Evolutionary conservation across 2,329 filamentous ascomycete species (phyloP), one percentile per base, ranked within the genome.

Genomic region (Diaporthe longicolla): DNA sequence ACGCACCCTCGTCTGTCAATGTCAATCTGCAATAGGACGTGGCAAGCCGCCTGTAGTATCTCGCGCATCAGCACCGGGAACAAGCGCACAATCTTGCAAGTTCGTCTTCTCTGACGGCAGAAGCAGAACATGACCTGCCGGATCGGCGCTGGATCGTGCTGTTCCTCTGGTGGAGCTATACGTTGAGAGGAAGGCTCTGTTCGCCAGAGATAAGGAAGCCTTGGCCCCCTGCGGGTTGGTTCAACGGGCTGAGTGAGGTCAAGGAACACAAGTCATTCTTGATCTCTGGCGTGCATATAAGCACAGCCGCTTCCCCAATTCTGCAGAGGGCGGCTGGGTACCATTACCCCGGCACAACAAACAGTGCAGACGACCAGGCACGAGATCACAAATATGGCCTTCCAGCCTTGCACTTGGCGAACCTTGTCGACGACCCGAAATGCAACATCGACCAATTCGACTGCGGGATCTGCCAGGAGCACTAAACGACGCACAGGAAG

Each of bases 121-220:
- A n/a, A 54, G 35, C 35, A 35, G 66, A 48, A 48, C 29, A 29
- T 55, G 57, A 71, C 70, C 70, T 71, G 70, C 70, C 70, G 70
- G 70, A 71, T 71, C 70, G 70, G 57, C 70, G 70, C 59, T 71
- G 70, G 59, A 45, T 63, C 40, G 43, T 63, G 50, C 19, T 71
- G 57, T 59, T 61, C 58, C 37, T 55, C 69, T 57, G 40, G 69
- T 71, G 69, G 69, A 71, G 69, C 57, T 61, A 52, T 19, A 61
- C 58, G 57, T 63, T 29, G 35, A 61, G 17, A 71, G n/a, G 69
- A 50, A 71, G 57, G 69, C 69, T 71, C 55, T 71, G 69, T 55
- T 71, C 57, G 70, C 58, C 70, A 63, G 58, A 71, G 70, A 71
- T 71, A 71, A 71, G 70, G 32, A 26, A 63, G 54, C 50, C 58